Evolutionary conservation across 495 filamentous ascomycete species (phyloP), one percentile per base, ranked within the genome.

Genomic region (Penicillium cataractarum): DNA sequence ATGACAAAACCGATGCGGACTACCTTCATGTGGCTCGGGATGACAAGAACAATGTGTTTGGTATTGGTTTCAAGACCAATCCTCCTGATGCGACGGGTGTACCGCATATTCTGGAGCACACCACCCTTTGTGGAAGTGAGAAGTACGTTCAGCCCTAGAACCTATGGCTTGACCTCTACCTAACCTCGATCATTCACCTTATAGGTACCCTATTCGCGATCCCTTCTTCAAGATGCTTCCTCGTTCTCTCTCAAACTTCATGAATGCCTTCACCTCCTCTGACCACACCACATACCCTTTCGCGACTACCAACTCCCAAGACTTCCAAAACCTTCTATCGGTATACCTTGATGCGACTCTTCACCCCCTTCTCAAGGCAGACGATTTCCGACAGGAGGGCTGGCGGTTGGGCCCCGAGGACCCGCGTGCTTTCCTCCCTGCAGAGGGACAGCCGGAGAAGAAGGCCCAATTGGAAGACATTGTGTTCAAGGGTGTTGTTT

Each of bases 211-310:
- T 19, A 90, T 99, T 63, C 90, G 95, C 57, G 95, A 99, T 75
- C 95, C 95, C 0, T 99, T 99, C 81, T 98, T 99, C 80, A 99
- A 98, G 83, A 99, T 99, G 95, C 86, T 99, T 29, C 96, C 94
- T 15, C 89, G 95, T 52, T 97, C 95, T 26, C 86, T 99, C 3
- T 97, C 95, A 42, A 99, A 97, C 74, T 98, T 97, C 71, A 99
- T 99, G 95, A 99, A 99, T 72, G 95, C 95, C 48, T 96, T 98
- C 69, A 99, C 95, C 37, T 91, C 92, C 33, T 88, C 92, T 22
- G 95, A 99, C 71, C 92, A 99, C 71, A 99, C 95, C n/a, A 93
- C 89, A 44, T 99, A 99, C 72, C 95, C 95, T 2, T 99, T 99
- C 71, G 92, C 95, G 61, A 99, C 95, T 8, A 99, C 95, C n/a